Conservation (phyloP, 2,329 filamentous ascomycete genomes). For the Alternaria brassicae region DNA sequence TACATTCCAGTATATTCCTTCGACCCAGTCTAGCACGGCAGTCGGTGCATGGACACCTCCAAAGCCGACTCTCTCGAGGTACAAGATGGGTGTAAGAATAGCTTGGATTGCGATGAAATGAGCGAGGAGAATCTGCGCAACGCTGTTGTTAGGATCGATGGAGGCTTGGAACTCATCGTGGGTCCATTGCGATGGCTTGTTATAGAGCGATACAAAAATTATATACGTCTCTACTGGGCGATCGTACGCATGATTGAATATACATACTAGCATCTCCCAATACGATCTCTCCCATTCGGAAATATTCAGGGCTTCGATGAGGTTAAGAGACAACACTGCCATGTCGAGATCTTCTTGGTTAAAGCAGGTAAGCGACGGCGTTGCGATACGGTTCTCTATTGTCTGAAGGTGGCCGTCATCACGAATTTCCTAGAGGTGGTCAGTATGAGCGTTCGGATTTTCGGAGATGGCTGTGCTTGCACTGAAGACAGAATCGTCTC, state of each 20-base stretch:
- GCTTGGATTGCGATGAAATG: conserved; percentile 59
- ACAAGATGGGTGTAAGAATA: conserved; percentile 53
- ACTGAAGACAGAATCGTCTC: conserved; percentile 39
- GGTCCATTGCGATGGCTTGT: conserved; percentile 50
- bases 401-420: conserved; percentile 44
- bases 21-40: conserved; percentile 42
- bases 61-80: conserved; percentile 44
- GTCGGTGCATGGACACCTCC: conserved; percentile 45
- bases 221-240: conserved; percentile 49
- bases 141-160: conserved; percentile 52
- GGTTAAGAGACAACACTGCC: conserved; percentile 39
- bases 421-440: conserved; percentile 31
- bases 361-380: conserved; percentile 22
- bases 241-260: conserved; percentile 40
- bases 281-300: conserved; percentile 40
- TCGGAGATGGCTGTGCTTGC: conserved; percentile 19
- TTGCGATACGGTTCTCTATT: conserved; percentile 39
- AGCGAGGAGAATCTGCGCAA: conserved; percentile 54
- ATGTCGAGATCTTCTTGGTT: conserved; percentile 41
- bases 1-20: conserved; percentile 43
- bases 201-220: conserved; percentile 54
- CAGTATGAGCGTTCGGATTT: neutral
- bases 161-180: conserved; percentile 54
- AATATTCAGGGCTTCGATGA: conserved; percentile 36
- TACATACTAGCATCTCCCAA: conserved; percentile 33